Evolutionary conservation across 805 yeast species (phyloP).

Genomic region (Saccharomycopsis javanensis): DNA sequence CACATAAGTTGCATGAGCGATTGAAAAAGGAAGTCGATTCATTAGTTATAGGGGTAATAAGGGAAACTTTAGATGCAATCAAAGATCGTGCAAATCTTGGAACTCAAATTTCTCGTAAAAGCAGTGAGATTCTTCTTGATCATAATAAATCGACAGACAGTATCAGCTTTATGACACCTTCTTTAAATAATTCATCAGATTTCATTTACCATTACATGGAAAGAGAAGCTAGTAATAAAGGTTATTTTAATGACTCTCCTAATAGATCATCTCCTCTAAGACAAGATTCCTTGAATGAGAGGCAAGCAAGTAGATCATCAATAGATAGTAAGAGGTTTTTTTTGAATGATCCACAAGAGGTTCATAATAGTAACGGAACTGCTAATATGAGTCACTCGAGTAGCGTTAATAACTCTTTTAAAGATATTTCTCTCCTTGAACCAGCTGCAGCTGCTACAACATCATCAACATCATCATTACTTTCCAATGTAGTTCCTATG

Average conservation of each 20-base stretch:
- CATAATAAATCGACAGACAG: not conserved
- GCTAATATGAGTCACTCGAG: conserved; percentile 3
- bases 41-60: conserved; percentile 52
- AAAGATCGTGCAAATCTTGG: conserved; percentile 6
- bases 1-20: conserved; percentile 63
- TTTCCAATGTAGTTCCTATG: not conserved
- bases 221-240: conserved; percentile 5
- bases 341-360: not conserved
- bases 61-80: conserved; percentile 39
- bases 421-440: conserved; percentile 16
- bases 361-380: not conserved
- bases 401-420: conserved; percentile 11
- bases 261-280: conserved; percentile 12
- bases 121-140: not conserved
- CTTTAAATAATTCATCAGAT: conserved; percentile 8
- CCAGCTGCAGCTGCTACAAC: conserved; percentile 16
- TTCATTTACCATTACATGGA: conserved; percentile 15
- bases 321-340: conserved; percentile 9
- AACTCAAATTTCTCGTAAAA: not conserved
- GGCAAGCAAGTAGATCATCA: conserved; percentile 16
- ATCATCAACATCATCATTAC: not conserved
- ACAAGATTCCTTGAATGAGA: conserved; percentile 3
- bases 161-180: conserved; percentile 1
- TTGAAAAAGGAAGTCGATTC: conserved; percentile 71
- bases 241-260: not conserved